phyloP scores from a whole-genome alignment of 2,329 filamentous ascomycete genomes.

The Penicillium sp. region DNA sequence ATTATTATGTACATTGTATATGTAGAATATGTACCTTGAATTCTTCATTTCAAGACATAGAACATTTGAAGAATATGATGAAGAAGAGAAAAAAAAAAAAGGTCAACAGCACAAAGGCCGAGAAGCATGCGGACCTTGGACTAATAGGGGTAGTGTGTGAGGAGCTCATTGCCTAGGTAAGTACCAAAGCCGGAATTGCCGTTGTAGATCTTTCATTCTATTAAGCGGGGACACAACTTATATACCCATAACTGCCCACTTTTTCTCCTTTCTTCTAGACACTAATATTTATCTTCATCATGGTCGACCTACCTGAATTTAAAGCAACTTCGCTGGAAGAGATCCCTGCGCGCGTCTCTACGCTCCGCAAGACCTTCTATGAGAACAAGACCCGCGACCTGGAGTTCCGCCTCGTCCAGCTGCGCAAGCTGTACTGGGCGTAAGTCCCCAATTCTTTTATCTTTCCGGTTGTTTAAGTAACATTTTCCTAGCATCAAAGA shows the following conservation, averaged over 20 bases:
- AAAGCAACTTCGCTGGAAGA: constrained; percentile 63
- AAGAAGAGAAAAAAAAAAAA: too few relatives aligned
- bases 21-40: too few relatives aligned
- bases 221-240: not conserved
- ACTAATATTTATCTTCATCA: constrained; percentile 15
- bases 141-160: too few relatives aligned
- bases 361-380: constrained; percentile 66
- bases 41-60: too few relatives aligned
- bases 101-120: too few relatives aligned
- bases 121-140: too few relatives aligned
- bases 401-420: constrained; percentile 77
- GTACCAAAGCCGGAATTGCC: not conserved
- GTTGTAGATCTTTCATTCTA: not conserved
- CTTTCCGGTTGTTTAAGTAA: not conserved
- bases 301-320: constrained; percentile 48
- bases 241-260: not conserved
- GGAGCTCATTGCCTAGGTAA: not conserved
- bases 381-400: constrained; percentile 79
- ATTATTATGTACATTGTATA: too few relatives aligned
- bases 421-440: constrained; percentile 95
- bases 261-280: not conserved
- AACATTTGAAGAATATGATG: too few relatives aligned
- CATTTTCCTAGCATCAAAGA: constrained; percentile 60
- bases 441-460: constrained; percentile 29
- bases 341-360: constrained; percentile 62